Base-by-base conservation (phyloP, 306 rosid genomes). In the Ormosia emarginata region DNA sequence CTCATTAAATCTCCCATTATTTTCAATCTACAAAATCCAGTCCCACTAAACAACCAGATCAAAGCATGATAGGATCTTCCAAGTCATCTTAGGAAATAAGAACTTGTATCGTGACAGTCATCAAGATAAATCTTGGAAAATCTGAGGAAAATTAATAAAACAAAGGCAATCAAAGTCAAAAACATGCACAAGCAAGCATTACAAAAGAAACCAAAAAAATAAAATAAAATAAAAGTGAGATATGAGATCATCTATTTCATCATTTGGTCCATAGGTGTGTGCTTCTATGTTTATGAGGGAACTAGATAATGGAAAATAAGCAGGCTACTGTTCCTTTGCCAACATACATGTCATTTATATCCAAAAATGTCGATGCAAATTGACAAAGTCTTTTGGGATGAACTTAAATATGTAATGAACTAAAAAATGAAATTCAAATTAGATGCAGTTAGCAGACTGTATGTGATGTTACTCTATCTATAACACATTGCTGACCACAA, bases 1-100 rank as follows among this genome's bases (percentile, higher is more conserved):
- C 64, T 59, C 6, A 57, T 50, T 18, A 13, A 66, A 74, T 50
- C 58, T 78, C 50, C 46, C 32, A 79, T 55, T 74, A 66, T 52
- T 77, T 46, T 74, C 74, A 66, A 14, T 72, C 66, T 57, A 73
- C 58, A 83, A 47, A 75, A 67, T 13, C 3, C 17, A 72, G 44
- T 41, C 40, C 67, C 80, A 77, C 13, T 58, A 65, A 67, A 53
- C 49, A 63, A 66, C 43, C 49, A 75, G 41, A 83, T 40, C 49
- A 24, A 15, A 79, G 18, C 17, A 69, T 81, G 52, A 63, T 36
- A 37, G 50, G 30, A 52, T 30, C 30, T 5, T 43, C 65, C 14
- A 74, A 9, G 13, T 67, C 71, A 73, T 46, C 64, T 57, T 57
- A n/a, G 61, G 57, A 67, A 67, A 58, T 53, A 39, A 40, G 53